Evolutionary conservation across 1,284 basidiomycete species (phyloP).

Genomic region (Moesziomyces aphidis): DNA sequence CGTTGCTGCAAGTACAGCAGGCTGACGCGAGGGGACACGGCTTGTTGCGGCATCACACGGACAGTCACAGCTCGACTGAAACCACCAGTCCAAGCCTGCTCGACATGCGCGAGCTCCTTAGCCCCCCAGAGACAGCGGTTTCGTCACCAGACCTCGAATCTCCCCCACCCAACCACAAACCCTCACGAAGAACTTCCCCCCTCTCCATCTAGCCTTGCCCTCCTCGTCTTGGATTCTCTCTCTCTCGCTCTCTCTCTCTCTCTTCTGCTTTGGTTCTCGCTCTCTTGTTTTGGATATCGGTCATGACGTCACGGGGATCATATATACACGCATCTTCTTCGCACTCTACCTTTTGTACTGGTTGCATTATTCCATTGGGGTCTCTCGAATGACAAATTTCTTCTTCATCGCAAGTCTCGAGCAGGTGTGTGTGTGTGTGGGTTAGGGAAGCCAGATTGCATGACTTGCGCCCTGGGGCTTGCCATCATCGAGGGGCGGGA

Average conservation of each 20-base stretch:
- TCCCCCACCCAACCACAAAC: conserved; percentile 4
- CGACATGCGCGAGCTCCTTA: conserved; percentile 24
- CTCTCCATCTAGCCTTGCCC: background rate
- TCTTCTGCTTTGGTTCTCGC: background rate
- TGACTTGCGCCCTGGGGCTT: conserved; percentile 59
- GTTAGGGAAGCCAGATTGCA: conserved; percentile 59
- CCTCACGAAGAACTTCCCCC: background rate
- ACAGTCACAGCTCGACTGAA: conserved; percentile 25
- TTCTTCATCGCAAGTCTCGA: no score
- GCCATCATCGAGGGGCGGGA: conserved; percentile 22
- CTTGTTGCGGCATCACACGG: conserved; percentile 16
- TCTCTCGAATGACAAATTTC: no score
- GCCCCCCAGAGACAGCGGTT: conserved; percentile 27
- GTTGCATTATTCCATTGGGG: background rate
- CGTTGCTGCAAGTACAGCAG: background rate
- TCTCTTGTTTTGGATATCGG: conserved; percentile 1
- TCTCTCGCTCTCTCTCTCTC: background rate
- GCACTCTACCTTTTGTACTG: background rate
- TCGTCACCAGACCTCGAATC: conserved; percentile 35
- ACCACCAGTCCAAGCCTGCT: conserved; percentile 20
- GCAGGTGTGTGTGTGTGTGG: no score
- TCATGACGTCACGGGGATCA: conserved; percentile 6
- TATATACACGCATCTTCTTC: conserved; percentile 6
- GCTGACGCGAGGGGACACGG: background rate
- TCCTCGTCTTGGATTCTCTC: background rate